Evolutionary conservation across 1,284 basidiomycete species (phyloP).

Genomic region (Pterulicium gracile): DNA sequence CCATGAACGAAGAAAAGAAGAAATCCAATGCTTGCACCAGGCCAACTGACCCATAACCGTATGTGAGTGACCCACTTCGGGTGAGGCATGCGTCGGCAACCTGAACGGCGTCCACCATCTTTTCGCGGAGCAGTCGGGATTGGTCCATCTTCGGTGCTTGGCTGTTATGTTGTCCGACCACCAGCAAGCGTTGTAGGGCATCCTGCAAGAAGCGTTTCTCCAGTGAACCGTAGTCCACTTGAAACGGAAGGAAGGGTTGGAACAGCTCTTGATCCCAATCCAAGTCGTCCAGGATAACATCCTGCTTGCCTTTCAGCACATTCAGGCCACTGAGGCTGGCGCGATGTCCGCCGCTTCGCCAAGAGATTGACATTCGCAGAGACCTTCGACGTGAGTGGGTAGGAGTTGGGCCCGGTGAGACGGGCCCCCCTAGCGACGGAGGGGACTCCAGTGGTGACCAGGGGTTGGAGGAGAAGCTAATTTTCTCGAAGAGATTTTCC

Average conservation of each 20-base stretch:
- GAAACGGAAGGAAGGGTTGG: conserved; percentile 86
- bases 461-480: conserved; percentile 33
- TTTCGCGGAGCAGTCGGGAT: conserved; percentile 60
- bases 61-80: conserved; percentile 72
- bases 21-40: conserved; percentile 66
- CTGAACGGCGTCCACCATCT: conserved; percentile 60
- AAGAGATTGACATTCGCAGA: conserved; percentile 64
- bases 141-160: conserved; percentile 35
- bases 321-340: conserved; percentile 21
- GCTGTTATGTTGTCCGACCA: conserved; percentile 25
- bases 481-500: conserved; percentile 69
- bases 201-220: conserved; percentile 63
- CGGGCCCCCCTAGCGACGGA: conserved; percentile 11
- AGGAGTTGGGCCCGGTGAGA: conserved; percentile 15
- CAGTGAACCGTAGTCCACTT: conserved; percentile 69
- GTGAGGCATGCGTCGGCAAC: conserved; percentile 71
- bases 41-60: conserved; percentile 73
- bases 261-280: conserved; percentile 87
- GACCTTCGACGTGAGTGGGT: conserved; percentile 39
- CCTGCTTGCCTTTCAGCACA: conserved; percentile 12
- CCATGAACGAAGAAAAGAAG: conserved; percentile 59
- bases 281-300: conserved; percentile 25
- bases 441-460: conserved; percentile 10
- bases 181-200: conserved; percentile 29
- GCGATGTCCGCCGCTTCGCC: conserved; percentile 35